A percentile compares a stretch with the other conserved stretches of the same genome.
Evolutionary conservation across 306 rosid genomes (phyloP).

Genomic region (Aeschynomene evenia): DNA sequence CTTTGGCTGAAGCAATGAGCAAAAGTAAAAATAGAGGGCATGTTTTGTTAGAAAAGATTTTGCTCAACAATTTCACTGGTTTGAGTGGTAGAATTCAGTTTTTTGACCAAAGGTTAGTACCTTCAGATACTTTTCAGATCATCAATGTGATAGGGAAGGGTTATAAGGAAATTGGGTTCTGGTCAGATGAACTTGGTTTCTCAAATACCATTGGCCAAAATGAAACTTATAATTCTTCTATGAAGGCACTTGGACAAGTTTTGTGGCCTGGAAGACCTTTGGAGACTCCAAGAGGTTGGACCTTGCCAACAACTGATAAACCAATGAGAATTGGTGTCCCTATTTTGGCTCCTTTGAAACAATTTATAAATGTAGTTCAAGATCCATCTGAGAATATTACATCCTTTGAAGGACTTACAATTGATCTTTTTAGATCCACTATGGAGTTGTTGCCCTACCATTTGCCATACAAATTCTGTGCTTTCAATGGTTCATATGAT

Average conservation of each 20-base stretch:
- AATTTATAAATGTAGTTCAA: slow-evolving; percentile 18
- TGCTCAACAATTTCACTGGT: slow-evolving; percentile 33
- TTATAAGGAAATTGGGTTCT: slow-evolving; percentile 47
- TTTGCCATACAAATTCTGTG: slow-evolving; percentile 21
- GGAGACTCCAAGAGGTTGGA: slow-evolving; percentile 46
- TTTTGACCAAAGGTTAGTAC: slow-evolving; percentile 16
- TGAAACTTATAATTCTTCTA: slow-evolving; percentile 11
- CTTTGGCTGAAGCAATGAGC: slow-evolving; percentile 38
- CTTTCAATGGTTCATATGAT: slow-evolving; percentile 42
- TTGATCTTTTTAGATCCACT: slow-evolving; percentile 38
- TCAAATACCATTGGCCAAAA: slow-evolving; percentile 1
- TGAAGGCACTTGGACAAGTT: slow-evolving; percentile 37
- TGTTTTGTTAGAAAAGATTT: slow-evolving; percentile 30
- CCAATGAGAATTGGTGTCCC: slow-evolving; percentile 49
- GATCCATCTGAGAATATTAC: slow-evolving; percentile 6
- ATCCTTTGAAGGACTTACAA: slow-evolving; percentile 30
- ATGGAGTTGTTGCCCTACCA: slow-evolving; percentile 27
- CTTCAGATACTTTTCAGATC: slow-evolving; percentile 35
- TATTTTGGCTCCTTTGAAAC: slow-evolving; percentile 15
- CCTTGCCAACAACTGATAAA: background rate
- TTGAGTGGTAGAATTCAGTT: slow-evolving; percentile 35
- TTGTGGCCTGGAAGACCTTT: slow-evolving; percentile 49
- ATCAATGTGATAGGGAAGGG: slow-evolving; percentile 47
- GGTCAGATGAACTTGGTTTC: slow-evolving; percentile 46
- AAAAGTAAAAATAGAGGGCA: slow-evolving; percentile 7